Evolutionary conservation across 2,329 filamentous ascomycete species (phyloP).

Genomic region (Pestalotiopsis sp.): DNA sequence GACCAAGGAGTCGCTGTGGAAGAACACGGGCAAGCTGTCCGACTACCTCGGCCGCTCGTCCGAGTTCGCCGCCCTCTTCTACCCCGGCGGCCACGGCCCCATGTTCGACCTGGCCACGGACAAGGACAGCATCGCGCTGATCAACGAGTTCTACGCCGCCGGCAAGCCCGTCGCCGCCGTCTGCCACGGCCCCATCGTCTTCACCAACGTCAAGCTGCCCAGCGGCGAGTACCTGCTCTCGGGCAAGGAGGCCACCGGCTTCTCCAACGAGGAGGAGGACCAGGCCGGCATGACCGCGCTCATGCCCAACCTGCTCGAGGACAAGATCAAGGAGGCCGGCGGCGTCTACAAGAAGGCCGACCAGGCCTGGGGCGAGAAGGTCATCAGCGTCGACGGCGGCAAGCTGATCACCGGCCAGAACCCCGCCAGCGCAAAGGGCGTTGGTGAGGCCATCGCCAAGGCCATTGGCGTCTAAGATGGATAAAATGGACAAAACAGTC

Average conservation of each 20-base stretch:
- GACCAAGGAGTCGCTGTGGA: constrained; percentile 62
- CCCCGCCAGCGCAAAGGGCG: constrained; percentile 51
- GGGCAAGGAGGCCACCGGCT: constrained; percentile 61
- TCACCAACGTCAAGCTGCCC: constrained; percentile 57
- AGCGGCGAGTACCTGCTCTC: constrained; percentile 56
- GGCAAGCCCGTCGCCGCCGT: constrained; percentile 68
- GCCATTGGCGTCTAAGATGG: constrained; percentile 35
- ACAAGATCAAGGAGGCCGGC: constrained; percentile 52
- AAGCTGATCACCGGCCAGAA: constrained; percentile 62
- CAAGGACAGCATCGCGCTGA: constrained; percentile 58
- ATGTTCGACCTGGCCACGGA: constrained; percentile 69
- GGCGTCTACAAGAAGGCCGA: constrained; percentile 59
- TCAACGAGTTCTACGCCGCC: constrained; percentile 62
- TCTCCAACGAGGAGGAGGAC: constrained; percentile 60
- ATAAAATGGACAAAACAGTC: not conserved
- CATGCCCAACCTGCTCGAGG: constrained; percentile 65
- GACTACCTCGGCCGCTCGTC: constrained; percentile 56
- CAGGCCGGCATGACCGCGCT: constrained; percentile 37
- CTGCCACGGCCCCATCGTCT: constrained; percentile 69
- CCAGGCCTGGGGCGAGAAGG: constrained; percentile 50
- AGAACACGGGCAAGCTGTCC: constrained; percentile 61
- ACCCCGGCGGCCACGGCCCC: constrained; percentile 61
- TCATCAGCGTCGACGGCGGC: constrained; percentile 48
- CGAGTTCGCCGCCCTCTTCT: constrained; percentile 66
- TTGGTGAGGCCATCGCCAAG: constrained; percentile 55